phyloP scores from a whole-genome alignment of 306 rosid genomes.

The Comarum palustre region DNA sequence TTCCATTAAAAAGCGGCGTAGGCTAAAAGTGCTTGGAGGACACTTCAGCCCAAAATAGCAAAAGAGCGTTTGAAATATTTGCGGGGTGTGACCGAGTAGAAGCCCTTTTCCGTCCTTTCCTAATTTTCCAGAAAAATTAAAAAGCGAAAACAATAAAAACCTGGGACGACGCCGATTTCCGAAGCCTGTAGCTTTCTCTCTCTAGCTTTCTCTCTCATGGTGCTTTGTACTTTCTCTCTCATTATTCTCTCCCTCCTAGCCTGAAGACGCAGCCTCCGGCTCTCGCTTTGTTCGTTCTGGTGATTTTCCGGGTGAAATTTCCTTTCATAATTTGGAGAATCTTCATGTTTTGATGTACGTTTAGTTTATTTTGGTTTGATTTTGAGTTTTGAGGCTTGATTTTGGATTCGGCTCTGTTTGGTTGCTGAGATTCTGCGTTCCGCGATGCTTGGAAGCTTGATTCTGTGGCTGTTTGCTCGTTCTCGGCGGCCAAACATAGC shows the following conservation, averaged over 20 bases:
- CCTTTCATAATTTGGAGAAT: not conserved
- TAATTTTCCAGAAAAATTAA: not conserved
- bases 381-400: not conserved
- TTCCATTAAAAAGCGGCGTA: not conserved
- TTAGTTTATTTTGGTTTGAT: not conserved
- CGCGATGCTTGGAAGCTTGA: conserved; percentile 8
- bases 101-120: not conserved
- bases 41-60: not conserved
- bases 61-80: conserved; percentile 30
- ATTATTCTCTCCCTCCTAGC: conserved; percentile 12
- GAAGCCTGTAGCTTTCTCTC: not conserved
- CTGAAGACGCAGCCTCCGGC: not conserved
- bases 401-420: not conserved
- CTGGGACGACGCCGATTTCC: conserved; percentile 9
- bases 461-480: conserved; percentile 14
- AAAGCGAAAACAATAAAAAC: not conserved
- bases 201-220: not conserved
- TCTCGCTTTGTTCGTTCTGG: not conserved
- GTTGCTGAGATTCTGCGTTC: conserved; percentile 10
- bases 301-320: not conserved
- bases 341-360: not conserved
- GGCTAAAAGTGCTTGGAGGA: conserved; percentile 4
- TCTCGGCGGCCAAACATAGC: conserved; percentile 7
- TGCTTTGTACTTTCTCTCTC: conserved; percentile 9
- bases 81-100: conserved; percentile 27